A percentile compares a stretch with the other conserved stretches of the same genome.
These are phyloP conservation scores for Pterocarpus santalinus DNA, from an alignment of 306 rosid genomes.

Conservation along the genomic window DNA sequence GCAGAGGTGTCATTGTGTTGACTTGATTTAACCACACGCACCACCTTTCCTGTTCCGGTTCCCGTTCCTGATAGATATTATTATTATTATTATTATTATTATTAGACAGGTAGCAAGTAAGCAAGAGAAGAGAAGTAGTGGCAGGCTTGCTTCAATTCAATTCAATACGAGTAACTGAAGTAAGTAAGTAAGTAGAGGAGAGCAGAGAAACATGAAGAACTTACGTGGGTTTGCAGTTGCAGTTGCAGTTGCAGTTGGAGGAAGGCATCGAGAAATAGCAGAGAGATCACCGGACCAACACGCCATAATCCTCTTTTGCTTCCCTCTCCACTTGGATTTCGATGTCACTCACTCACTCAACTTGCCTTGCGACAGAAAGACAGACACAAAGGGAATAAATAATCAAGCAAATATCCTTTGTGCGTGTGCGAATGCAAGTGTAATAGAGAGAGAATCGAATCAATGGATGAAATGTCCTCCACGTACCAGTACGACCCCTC, in stretches of 20 bases:
- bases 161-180: not conserved
- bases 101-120: no score
- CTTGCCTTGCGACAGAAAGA: no score
- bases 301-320: conserved; percentile 27
- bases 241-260: not conserved
- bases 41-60: not conserved
- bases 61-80: not conserved
- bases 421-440: not conserved
- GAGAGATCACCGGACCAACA: not conserved
- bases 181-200: not conserved
- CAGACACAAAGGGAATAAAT: no score
- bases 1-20: conserved; percentile 18
- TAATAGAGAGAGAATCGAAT: not conserved
- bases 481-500: not conserved
- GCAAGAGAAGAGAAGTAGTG: not conserved
- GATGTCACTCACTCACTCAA: no score
- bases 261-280: conserved; percentile 33
- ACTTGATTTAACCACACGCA: conserved; percentile 9
- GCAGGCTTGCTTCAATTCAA: not conserved
- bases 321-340: not conserved
- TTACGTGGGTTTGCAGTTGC: not conserved
- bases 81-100: no score
- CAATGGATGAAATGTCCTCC: not conserved
- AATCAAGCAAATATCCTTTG: no score
- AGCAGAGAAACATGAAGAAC: conserved; percentile 3